A percentile compares a stretch with the other conserved stretches of the same genome.
These are phyloP conservation scores for Mycena filopes DNA, from an alignment of 768 basidiomycete species.

Conservation along the genomic window DNA sequence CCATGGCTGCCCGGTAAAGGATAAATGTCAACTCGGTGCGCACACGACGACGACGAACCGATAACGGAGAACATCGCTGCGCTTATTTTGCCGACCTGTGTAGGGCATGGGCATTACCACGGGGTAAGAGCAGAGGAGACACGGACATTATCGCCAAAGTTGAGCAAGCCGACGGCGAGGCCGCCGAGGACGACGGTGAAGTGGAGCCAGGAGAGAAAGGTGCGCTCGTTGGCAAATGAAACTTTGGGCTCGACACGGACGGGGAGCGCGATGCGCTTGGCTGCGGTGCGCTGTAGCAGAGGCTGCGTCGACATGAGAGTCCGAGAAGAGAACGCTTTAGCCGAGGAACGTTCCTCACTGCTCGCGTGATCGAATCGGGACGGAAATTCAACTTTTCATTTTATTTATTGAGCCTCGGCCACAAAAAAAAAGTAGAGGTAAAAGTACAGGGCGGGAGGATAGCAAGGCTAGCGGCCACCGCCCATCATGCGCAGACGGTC, in stretches of 20 bases:
- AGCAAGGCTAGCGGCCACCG: conserved; percentile 15
- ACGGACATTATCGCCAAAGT: conserved; percentile 94
- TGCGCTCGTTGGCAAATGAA: conserved; percentile 93
- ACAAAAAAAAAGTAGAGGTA: neutral
- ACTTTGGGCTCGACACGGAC: conserved; percentile 95
- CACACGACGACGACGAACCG: conserved; percentile 58
- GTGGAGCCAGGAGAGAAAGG: conserved; percentile 98
- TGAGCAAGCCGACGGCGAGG: conserved; percentile 93
- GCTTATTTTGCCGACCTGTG: conserved; percentile 91
- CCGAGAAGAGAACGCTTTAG: no score
- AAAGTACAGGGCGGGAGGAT: neutral
- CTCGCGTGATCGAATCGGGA: no score
- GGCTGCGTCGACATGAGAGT: conserved; percentile 93
- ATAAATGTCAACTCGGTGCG: neutral
- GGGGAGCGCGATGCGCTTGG: conserved; percentile 96
- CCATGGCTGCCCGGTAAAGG: conserved; percentile 78
- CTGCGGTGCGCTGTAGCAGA: conserved; percentile 92
- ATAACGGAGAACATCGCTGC: conserved; percentile 97
- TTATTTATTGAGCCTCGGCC: neutral
- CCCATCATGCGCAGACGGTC: conserved; percentile 87
- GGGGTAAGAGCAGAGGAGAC: conserved; percentile 12
- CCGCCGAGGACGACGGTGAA: conserved; percentile 98
- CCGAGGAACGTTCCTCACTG: no score
- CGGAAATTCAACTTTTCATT: neutral
- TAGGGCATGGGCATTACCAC: conserved; percentile 5